Evolutionary conservation across 106 monocot species (phyloP).

Genomic region (Platanthera guangdongensis): DNA sequence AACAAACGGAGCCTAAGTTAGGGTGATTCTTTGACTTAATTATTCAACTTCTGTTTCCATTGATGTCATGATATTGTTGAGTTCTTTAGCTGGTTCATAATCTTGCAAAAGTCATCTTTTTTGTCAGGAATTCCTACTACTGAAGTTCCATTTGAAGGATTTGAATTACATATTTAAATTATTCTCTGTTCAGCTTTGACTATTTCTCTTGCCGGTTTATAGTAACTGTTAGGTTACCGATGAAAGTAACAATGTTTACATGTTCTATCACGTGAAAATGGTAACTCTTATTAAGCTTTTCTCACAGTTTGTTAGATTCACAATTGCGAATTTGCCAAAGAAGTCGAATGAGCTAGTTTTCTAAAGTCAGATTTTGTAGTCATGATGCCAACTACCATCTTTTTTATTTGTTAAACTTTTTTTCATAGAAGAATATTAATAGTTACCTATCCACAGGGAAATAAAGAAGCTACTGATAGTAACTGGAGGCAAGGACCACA

Average conservation of each 20-base stretch:
- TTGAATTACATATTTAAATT: neutral
- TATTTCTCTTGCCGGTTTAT: neutral
- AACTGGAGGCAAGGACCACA: conserved; percentile 39
- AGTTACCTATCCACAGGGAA: conserved; percentile 12
- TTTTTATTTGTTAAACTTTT: neutral
- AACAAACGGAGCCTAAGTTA: neutral
- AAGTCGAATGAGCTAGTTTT: conserved; percentile 1
- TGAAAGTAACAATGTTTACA: neutral
- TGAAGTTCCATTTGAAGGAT: neutral
- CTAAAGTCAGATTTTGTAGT: neutral
- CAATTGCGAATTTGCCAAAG: neutral
- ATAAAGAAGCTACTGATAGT: conserved; percentile 48
- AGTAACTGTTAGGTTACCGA: neutral
- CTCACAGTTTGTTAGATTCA: neutral
- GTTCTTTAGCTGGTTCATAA: neutral
- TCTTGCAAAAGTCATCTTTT: neutral
- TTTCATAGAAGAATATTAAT: neutral
- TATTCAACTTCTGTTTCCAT: neutral
- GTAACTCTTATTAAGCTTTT: neutral
- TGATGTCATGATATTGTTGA: neutral
- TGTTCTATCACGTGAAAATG: neutral
- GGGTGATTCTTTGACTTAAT: neutral
- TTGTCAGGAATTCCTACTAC: neutral
- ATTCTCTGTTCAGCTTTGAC: neutral
- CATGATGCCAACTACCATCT: neutral